Conservation (phyloP, 768 basidiomycete genomes). For the Amanita brunnescens region DNA sequence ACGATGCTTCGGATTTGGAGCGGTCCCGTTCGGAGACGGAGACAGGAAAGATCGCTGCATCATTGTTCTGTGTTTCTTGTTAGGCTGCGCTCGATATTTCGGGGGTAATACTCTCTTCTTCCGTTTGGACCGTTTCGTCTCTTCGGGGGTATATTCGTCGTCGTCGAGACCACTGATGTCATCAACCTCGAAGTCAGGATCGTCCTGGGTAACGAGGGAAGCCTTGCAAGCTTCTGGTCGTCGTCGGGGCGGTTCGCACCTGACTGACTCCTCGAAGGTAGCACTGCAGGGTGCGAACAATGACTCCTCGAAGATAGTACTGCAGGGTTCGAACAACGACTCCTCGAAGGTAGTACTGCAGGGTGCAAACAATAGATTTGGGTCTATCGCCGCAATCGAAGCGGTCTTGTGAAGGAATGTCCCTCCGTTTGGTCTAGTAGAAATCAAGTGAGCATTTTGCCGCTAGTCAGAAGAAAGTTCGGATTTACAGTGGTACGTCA, state of each 20-base stretch:
- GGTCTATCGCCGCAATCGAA: too few relatives aligned
- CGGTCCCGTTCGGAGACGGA: neutral
- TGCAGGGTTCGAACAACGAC: too few relatives aligned
- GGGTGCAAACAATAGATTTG: neutral
- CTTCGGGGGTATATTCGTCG: neutral
- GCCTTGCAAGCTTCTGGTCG: neutral
- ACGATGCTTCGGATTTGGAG: neutral
- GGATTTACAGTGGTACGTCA: neutral
- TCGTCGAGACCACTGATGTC: neutral
- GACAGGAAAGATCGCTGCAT: neutral
- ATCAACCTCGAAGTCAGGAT: neutral
- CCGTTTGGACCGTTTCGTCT: neutral
- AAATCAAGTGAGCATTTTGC: neutral
- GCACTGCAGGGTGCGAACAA: neutral
- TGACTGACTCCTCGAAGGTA: neutral
- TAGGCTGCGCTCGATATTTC: neutral
- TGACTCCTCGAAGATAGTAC: too few relatives aligned
- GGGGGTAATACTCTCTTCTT: neutral
- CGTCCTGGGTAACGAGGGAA: neutral
- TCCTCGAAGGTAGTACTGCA: neutral
- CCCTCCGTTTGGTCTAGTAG: neutral
- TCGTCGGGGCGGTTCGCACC: neutral
- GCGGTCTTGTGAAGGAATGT: neutral
- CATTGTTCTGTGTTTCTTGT: neutral
- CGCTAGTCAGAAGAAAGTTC: neutral